Conservation (phyloP, 2,329 filamentous ascomycete genomes). For the Chrysoporthe cubensis region DNA sequence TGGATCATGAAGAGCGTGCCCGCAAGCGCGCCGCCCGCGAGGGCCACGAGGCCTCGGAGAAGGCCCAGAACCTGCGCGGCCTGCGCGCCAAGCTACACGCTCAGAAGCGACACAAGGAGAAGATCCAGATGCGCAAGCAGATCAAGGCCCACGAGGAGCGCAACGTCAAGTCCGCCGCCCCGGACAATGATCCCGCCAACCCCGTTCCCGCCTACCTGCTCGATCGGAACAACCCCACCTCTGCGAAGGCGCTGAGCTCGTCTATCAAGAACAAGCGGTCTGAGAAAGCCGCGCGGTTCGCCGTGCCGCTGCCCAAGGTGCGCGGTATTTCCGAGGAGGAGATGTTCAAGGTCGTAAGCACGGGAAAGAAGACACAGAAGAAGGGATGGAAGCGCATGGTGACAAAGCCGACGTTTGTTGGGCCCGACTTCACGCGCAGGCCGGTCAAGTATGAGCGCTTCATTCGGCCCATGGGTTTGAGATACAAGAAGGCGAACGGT, state of each 20-base stretch:
- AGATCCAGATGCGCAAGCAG: slow-evolving; percentile 96
- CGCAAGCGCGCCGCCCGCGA: slow-evolving; percentile 89
- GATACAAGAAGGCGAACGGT: slow-evolving; percentile 49
- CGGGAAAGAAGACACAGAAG: slow-evolving; percentile 89
- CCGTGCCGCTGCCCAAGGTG: slow-evolving; percentile 91
- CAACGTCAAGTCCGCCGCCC: slow-evolving; percentile 84
- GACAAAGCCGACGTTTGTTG: slow-evolving; percentile 87
- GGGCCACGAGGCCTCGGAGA: slow-evolving; percentile 82
- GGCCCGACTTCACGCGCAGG: slow-evolving; percentile 80
- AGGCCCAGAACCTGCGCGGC: slow-evolving; percentile 91
- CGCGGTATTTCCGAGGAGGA: slow-evolving; percentile 93
- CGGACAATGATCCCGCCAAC: slow-evolving; percentile 76
- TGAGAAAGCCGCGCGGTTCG: slow-evolving; percentile 93
- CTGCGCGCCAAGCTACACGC: slow-evolving; percentile 91
- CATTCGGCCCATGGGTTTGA: slow-evolving; percentile 53
- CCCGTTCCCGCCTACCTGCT: slow-evolving; percentile 92
- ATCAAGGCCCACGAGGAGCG: slow-evolving; percentile 96
- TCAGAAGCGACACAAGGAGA: slow-evolving; percentile 93
- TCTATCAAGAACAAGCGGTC: slow-evolving; percentile 95
- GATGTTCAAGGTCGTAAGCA: slow-evolving; percentile 88
- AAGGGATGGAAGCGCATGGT: slow-evolving; percentile 70
- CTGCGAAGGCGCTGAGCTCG: slow-evolving; percentile 54
- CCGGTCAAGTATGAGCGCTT: slow-evolving; percentile 77
- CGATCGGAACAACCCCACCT: slow-evolving; percentile 66
- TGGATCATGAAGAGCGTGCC: slow-evolving; percentile 82